phyloP scores from a whole-genome alignment of 352 stramenopile species.

The Thraustochytrium sp. region DNA sequence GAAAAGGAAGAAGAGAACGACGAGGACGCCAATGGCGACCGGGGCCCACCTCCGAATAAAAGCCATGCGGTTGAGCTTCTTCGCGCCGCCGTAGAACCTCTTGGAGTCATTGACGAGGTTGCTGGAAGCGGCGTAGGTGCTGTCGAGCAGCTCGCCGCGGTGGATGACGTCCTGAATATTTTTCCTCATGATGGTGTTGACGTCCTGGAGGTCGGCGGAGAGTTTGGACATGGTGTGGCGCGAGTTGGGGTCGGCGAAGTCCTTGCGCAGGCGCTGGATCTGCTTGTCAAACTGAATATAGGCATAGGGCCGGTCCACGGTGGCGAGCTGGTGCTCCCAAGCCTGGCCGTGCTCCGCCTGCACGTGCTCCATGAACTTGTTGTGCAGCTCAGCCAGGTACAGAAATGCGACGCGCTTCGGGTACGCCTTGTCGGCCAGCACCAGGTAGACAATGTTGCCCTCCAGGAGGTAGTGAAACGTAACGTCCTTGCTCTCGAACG shows the following conservation, averaged over 20 bases:
- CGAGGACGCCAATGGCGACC: conserved; percentile 28
- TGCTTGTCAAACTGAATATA: conserved; percentile 91
- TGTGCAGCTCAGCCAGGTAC: conserved; percentile 91
- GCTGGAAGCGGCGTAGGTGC: conserved; percentile 55
- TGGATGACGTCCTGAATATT: conserved; percentile 93
- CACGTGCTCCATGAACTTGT: conserved; percentile 87
- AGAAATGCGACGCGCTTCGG: conserved; percentile 94
- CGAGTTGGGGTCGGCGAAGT: conserved; percentile 92
- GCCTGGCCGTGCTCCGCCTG: conserved; percentile 77
- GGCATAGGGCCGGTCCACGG: conserved; percentile 90
- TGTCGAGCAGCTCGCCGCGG: conserved; percentile 73
- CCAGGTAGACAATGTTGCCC: conserved; percentile 93
- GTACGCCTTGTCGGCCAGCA: conserved; percentile 89
- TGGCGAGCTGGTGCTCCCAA: conserved; percentile 72
- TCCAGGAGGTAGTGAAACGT: conserved; percentile 93
- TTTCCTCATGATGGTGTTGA: conserved; percentile 98
- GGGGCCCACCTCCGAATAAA: conserved; percentile 66
- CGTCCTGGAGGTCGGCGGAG: conserved; percentile 94
- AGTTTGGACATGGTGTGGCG: conserved; percentile 89
- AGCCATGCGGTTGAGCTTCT: conserved; percentile 68
- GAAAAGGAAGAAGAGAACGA: conserved; percentile 56
- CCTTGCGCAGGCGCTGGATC: conserved; percentile 94
- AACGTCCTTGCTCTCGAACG: conserved; percentile 81
- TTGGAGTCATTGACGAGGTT: conserved; percentile 84
- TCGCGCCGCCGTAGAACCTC: conserved; percentile 94